Percentiles rank a stretch among this genome's conserved stretches.
Evolutionary conservation across 192 early-diverging fungal genomes (phyloP).

Genomic region (Blastocladiella britannica): DNA sequence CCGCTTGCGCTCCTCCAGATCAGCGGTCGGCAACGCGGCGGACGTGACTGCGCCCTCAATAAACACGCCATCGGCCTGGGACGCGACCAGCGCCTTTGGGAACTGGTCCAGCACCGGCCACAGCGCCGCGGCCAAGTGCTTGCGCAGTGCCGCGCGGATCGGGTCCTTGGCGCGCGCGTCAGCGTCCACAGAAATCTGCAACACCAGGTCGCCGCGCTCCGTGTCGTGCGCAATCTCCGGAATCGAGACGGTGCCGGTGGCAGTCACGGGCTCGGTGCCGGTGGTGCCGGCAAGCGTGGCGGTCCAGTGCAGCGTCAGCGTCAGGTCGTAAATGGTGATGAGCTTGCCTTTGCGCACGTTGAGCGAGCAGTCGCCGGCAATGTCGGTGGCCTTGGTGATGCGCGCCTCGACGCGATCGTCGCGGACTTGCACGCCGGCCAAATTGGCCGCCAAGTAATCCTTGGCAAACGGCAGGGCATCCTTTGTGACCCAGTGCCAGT

Average conservation of each 20-base stretch:
- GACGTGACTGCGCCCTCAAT: background rate
- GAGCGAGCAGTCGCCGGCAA: slow-evolving; percentile 74
- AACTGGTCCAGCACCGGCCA: slow-evolving; percentile 38
- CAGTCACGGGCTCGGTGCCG: slow-evolving; percentile 16
- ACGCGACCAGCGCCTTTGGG: slow-evolving; percentile 42
- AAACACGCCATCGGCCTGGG: slow-evolving; percentile 1
- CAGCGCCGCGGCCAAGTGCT: slow-evolving; percentile 37
- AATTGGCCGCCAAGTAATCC: slow-evolving; percentile 47
- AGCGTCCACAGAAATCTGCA: slow-evolving; percentile 40
- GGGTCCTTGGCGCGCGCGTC: slow-evolving; percentile 24
- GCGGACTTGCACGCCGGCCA: slow-evolving; percentile 29
- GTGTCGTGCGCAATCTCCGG: slow-evolving; percentile 86
- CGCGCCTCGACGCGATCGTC: slow-evolving; percentile 31
- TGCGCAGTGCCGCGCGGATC: slow-evolving; percentile 48
- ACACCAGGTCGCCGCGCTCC: slow-evolving; percentile 57
- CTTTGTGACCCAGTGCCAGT: slow-evolving; percentile 60
- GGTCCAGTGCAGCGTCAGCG: slow-evolving; percentile 51
- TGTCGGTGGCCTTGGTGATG: slow-evolving; percentile 35
- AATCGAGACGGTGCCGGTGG: slow-evolving; percentile 53
- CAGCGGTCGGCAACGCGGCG: slow-evolving; percentile 14
- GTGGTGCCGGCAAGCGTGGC: slow-evolving; percentile 17
- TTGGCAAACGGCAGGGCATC: slow-evolving; percentile 85
- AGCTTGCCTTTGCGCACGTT: slow-evolving; percentile 92
- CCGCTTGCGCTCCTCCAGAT: slow-evolving; percentile 39
- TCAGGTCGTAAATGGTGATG: slow-evolving; percentile 81